These are phyloP conservation scores for Pseudogymnoascus verrucosus DNA, from an alignment of 2,329 filamentous ascomycete species.

Conservation along the genomic window DNA sequence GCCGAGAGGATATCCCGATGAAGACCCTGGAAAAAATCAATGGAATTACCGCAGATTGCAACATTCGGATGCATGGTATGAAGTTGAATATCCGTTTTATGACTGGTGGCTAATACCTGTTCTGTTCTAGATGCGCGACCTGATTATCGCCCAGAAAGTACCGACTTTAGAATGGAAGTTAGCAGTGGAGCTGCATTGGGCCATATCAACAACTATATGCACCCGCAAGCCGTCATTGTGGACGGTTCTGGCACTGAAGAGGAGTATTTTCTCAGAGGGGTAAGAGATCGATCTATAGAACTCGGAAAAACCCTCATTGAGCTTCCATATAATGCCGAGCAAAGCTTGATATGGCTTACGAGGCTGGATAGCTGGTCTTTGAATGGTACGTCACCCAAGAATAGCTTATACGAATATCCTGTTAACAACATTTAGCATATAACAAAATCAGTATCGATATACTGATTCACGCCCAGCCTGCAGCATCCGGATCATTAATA, in stretches of 20 bases:
- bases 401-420: conserved; percentile 10
- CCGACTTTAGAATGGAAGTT: conserved; percentile 59
- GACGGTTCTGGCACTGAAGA: conserved; percentile 64
- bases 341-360: conserved; percentile 67
- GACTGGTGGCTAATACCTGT: conserved; percentile 15
- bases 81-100: conserved; percentile 22
- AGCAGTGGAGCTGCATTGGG: conserved; percentile 57
- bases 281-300: conserved; percentile 46
- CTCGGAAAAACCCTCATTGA: conserved; percentile 61
- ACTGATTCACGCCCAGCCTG: conserved; percentile 65
- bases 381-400: conserved; percentile 39
- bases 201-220: conserved; percentile 67
- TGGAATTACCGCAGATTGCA: conserved; percentile 64
- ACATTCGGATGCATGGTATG: conserved; percentile 49
- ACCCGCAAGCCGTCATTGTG: conserved; percentile 67
- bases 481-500: conserved; percentile 65
- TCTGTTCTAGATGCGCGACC: conserved; percentile 59
- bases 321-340: conserved; percentile 55
- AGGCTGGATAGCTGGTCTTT: conserved; percentile 67
- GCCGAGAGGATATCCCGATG: conserved; percentile 61
- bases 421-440: conserved; percentile 51
- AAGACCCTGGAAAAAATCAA: conserved; percentile 68
- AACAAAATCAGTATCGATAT: conserved; percentile 73
- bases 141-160: conserved; percentile 62
- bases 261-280: conserved; percentile 52